A percentile compares a stretch with the other conserved stretches of the same genome.
phyloP scores from a whole-genome alignment of 257 asterid species.

The Buddleja alternifolia region DNA sequence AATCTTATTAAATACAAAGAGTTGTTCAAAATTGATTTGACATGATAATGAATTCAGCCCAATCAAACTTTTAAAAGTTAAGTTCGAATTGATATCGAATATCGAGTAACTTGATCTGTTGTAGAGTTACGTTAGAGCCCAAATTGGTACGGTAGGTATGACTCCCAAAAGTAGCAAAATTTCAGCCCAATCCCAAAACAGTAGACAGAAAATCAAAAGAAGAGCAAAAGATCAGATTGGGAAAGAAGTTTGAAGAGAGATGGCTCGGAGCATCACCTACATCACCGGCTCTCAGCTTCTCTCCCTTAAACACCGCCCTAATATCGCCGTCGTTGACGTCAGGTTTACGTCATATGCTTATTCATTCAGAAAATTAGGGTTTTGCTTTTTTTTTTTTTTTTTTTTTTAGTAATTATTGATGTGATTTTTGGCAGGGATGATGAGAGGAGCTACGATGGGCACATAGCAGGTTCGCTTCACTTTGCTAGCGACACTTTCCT shows the following conservation, averaged over 20 bases:
- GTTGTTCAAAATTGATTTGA: too few relatives aligned
- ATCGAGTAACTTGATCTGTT: too few relatives aligned
- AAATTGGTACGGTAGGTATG: too few relatives aligned
- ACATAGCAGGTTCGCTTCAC: slow-evolving; percentile 92
- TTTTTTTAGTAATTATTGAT: background rate
- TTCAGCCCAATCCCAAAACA: too few relatives aligned
- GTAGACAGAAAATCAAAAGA: too few relatives aligned
- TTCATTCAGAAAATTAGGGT: background rate
- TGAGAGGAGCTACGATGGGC: slow-evolving; percentile 92
- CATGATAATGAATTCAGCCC: too few relatives aligned
- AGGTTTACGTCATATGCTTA: slow-evolving; percentile 43
- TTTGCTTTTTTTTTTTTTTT: background rate
- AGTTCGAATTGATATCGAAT: too few relatives aligned
- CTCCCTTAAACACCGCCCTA: slow-evolving; percentile 64
- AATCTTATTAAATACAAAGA: too few relatives aligned
- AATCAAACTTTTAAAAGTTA: too few relatives aligned
- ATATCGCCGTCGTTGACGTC: slow-evolving; percentile 80
- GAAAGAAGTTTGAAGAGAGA: slow-evolving; percentile 34
- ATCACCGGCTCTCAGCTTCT: slow-evolving; percentile 80
- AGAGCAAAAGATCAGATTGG: background rate
- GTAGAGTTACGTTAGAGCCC: too few relatives aligned
- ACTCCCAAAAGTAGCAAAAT: too few relatives aligned
- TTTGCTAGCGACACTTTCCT: slow-evolving; percentile 73
- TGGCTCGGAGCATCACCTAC: slow-evolving; percentile 79
- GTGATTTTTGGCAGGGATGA: slow-evolving; percentile 59